Percentiles rank a stretch among this genome's conserved stretches.
phyloP scores from a whole-genome alignment of 805 yeast species.

The Metschnikowia lochheadii region DNA sequence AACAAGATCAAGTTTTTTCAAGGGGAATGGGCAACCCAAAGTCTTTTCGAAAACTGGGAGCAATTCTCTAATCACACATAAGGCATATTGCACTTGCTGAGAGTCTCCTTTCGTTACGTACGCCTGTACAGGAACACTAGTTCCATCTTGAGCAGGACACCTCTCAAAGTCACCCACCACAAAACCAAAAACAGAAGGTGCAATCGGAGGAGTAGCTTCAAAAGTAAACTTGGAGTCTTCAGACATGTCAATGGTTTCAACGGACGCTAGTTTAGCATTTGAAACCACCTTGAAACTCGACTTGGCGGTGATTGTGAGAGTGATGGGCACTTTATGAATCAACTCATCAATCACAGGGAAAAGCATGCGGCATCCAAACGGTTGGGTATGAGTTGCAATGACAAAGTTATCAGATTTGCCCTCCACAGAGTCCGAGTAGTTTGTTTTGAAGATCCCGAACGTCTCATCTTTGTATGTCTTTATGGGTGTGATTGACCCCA shows the following conservation, averaged over 20 bases:
- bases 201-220: slow-evolving; percentile 52
- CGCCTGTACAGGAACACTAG: slow-evolving; percentile 42
- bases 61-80: slow-evolving; percentile 43
- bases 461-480: slow-evolving; percentile 55
- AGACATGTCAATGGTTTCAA: slow-evolving; percentile 16
- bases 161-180: slow-evolving; percentile 62
- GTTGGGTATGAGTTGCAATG: slow-evolving; percentile 71
- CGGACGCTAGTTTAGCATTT: slow-evolving; percentile 36
- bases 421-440: slow-evolving; percentile 48
- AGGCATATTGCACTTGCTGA: slow-evolving; percentile 44
- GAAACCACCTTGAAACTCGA: slow-evolving; percentile 48
- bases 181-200: slow-evolving; percentile 64
- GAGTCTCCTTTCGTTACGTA: slow-evolving; percentile 55
- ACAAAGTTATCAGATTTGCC: slow-evolving; percentile 50
- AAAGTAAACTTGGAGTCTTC: slow-evolving; percentile 40
- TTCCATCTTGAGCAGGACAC: slow-evolving; percentile 21
- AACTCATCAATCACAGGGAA: slow-evolving; percentile 73
- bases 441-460: slow-evolving; percentile 64
- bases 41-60: slow-evolving; percentile 46
- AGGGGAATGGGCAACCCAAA: slow-evolving; percentile 49
- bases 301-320: slow-evolving; percentile 45
- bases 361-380: slow-evolving; percentile 55
- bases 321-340: slow-evolving; percentile 47
- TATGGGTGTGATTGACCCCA: slow-evolving; percentile 50
- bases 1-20: slow-evolving; percentile 61